These are phyloP conservation scores for Neonectria hederae DNA, from an alignment of 2,329 filamentous ascomycete genomes.

Conservation along the genomic window DNA sequence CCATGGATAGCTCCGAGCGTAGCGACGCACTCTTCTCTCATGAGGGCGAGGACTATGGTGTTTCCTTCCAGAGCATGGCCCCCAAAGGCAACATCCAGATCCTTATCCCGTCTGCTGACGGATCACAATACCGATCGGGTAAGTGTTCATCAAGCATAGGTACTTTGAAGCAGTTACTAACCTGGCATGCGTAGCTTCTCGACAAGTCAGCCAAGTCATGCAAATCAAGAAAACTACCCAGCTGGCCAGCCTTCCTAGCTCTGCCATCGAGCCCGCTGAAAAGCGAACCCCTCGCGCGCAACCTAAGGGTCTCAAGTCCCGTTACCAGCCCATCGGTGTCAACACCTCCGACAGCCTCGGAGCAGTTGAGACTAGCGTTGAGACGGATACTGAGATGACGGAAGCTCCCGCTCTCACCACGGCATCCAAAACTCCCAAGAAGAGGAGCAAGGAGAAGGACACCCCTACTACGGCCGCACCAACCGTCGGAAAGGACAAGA, in stretches of 20 bases:
- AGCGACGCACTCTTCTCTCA: slow-evolving; percentile 68
- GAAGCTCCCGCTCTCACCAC: slow-evolving; percentile 47
- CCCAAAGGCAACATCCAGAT: slow-evolving; percentile 65
- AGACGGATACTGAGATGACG: slow-evolving; percentile 57
- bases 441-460: slow-evolving; percentile 45
- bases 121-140: slow-evolving; percentile 65
- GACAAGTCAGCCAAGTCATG: slow-evolving; percentile 66
- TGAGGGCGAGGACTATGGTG: slow-evolving; percentile 70
- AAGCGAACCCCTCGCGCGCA: slow-evolving; percentile 68
- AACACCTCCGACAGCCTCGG: slow-evolving; percentile 51
- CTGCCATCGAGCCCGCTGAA: slow-evolving; percentile 54
- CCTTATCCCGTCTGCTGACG: slow-evolving; percentile 66
- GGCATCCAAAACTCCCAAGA: slow-evolving; percentile 39
- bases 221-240: slow-evolving; percentile 72
- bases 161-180: slow-evolving; percentile 19
- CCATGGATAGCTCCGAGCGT: slow-evolving; percentile 62
- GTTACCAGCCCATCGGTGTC: slow-evolving; percentile 73
- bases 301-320: slow-evolving; percentile 72
- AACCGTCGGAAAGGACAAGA: slow-evolving; percentile 45
- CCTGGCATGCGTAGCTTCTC: slow-evolving; percentile 39
- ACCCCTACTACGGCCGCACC: slow-evolving; percentile 14
- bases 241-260: slow-evolving; percentile 46
- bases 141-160: slow-evolving; percentile 43
- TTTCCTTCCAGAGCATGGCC: slow-evolving; percentile 62
- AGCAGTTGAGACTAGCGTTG: slow-evolving; percentile 53